Percentiles rank a stretch among this genome's conserved stretches.
Evolutionary conservation across 768 basidiomycete species (phyloP).

Genomic region (Auricularia sp.): DNA sequence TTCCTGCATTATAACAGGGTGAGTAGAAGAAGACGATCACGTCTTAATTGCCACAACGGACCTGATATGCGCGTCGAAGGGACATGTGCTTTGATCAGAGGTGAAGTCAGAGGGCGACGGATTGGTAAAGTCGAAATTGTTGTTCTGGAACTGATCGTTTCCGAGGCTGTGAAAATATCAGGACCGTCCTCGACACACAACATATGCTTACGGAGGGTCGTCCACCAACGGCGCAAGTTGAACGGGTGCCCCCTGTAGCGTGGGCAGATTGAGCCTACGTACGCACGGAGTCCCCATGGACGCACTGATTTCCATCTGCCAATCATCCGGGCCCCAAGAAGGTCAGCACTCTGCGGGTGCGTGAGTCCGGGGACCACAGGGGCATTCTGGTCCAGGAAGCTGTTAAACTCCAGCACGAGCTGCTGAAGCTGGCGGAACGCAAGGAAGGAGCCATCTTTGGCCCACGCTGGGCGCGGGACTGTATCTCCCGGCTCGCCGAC

Average conservation of each 20-base stretch:
- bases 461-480: slow-evolving; percentile 21
- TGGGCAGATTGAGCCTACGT: neutral
- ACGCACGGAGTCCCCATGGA: neutral
- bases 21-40: neutral
- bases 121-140: slow-evolving; percentile 18
- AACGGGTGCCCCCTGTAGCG: slow-evolving; percentile 17
- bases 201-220: slow-evolving; percentile 9
- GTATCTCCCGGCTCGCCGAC: slow-evolving; percentile 13
- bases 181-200: neutral
- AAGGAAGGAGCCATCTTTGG: slow-evolving; percentile 22
- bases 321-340: slow-evolving; percentile 24
- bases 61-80: slow-evolving; percentile 18
- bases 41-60: slow-evolving; percentile 2
- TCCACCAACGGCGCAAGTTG: slow-evolving; percentile 17
- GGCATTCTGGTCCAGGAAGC: slow-evolving; percentile 16
- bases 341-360: slow-evolving; percentile 21
- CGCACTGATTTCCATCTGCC: slow-evolving; percentile 25
- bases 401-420: slow-evolving; percentile 25
- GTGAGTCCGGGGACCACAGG: slow-evolving; percentile 13
- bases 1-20: neutral
- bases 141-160: slow-evolving; percentile 16
- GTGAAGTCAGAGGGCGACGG: slow-evolving; percentile 3
- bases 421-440: slow-evolving; percentile 24
- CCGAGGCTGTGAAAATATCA: slow-evolving; percentile 7
- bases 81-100: slow-evolving; percentile 18